phyloP scores from a whole-genome alignment of 345 rosid species.

The Gynandropsis gynandra region DNA sequence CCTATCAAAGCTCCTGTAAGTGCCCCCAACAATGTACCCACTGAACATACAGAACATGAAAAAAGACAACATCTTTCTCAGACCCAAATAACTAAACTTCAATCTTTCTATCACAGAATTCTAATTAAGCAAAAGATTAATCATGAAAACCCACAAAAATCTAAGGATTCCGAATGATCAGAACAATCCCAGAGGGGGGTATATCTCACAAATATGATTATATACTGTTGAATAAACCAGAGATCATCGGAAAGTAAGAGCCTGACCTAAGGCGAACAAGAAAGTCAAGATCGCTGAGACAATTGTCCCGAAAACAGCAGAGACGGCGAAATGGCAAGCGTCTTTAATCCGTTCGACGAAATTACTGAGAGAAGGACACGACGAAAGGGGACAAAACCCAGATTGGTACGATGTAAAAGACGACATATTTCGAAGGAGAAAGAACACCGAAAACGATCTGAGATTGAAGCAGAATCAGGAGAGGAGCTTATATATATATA shows the following conservation, averaged over 20 bases:
- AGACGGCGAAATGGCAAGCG: conserved; percentile 56
- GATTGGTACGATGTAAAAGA: conserved; percentile 33
- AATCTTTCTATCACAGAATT: not conserved
- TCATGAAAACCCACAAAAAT: not conserved
- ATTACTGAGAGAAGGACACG: conserved; percentile 38
- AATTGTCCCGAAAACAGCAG: conserved; percentile 72
- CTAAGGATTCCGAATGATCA: not conserved
- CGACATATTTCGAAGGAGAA: not conserved
- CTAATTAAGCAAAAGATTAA: not conserved
- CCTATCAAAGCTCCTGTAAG: conserved; percentile 98
- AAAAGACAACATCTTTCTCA: conserved; percentile 15
- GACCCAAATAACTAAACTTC: not conserved
- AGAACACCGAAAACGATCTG: conserved; percentile 17
- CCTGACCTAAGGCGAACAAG: conserved; percentile 92
- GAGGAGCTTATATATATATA: conserved; percentile 22
- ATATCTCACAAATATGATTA: no score
- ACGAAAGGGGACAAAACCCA: conserved; percentile 37
- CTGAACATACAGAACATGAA: conserved; percentile 33
- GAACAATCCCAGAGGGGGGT: conserved; percentile 5
- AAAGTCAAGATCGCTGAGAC: conserved; percentile 92
- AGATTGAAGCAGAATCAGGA: conserved; percentile 18
- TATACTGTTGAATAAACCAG: no score
- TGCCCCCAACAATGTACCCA: conserved; percentile 95
- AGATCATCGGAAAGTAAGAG: conserved; percentile 1
- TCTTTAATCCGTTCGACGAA: conserved; percentile 54